A percentile compares a stretch with the other conserved stretches of the same genome.
phyloP scores from a whole-genome alignment of 371 early-diverging fungal species.

The Saksenaea vasiformis region DNA sequence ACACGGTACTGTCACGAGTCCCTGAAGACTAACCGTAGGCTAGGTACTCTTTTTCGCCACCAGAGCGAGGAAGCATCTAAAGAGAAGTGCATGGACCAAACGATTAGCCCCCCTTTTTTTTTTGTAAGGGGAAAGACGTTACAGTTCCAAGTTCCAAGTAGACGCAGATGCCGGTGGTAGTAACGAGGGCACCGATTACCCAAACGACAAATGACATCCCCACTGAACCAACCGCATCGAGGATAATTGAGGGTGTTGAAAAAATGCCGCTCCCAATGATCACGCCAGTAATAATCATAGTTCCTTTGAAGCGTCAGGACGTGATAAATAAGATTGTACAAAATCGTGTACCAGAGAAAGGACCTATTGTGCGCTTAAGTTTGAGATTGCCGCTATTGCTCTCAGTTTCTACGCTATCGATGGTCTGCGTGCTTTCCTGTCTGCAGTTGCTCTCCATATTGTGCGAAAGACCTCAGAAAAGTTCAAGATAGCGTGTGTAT shows the following conservation, averaged over 20 bases:
- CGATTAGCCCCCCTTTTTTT: too few relatives aligned
- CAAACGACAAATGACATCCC: constrained; percentile 38
- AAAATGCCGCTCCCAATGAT: constrained; percentile 41
- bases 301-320: not conserved
- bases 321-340: too few relatives aligned
- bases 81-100: not conserved
- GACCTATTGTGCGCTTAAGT: not conserved
- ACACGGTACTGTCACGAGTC: not conserved
- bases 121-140: too few relatives aligned
- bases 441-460: too few relatives aligned
- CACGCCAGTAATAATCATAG: constrained; percentile 3
- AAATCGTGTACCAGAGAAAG: not conserved
- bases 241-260: constrained; percentile 27
- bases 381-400: too few relatives aligned
- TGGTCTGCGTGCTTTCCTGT: too few relatives aligned
- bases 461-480: too few relatives aligned
- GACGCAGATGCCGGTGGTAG: constrained; percentile 27
- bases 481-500: too few relatives aligned
- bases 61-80: constrained; percentile 25
- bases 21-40: constrained; percentile 7
- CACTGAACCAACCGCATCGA: constrained; percentile 33
- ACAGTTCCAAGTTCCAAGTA: constrained; percentile 37
- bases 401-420: too few relatives aligned
- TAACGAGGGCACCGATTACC: constrained; percentile 32
- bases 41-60: constrained; percentile 23